Evolutionary conservation across 352 stramenopile genomes (phyloP), one percentile per base, ranked within the genome.

Genomic region (Globisporangium radiosum): DNA sequence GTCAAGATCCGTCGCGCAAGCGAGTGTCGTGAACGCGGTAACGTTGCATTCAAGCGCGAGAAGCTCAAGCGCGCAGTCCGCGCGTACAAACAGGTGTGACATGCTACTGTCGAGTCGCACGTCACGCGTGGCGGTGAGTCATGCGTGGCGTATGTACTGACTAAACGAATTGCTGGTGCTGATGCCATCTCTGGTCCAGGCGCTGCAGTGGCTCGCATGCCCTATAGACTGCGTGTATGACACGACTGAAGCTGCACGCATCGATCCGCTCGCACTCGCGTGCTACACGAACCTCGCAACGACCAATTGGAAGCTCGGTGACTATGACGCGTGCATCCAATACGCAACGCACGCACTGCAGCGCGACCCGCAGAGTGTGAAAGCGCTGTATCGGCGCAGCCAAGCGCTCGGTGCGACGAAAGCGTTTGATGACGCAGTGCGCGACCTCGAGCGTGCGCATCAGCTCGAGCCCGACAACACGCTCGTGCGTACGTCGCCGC

Each of bases 221-320:
- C 79, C 82, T 13, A 15, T 48, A 3, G 47, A 72, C 19, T 72
- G 81, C 53, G 33, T 52, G 15, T 90, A 81, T 61, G 71, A 70
- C 14, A 7, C 8, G 0, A 50, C 73, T 0, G 79, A 92, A 61
- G 51, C 68, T 37, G 50, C 69, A 7, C 39, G 60, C 5, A 57
- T 85, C 40, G 52, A 73, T 40, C 53, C 56, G 7, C 54, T 89
- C 14, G 69, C 69, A 9, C 58, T 82, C 7, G 71, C 76, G 3
- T 85, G 78, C 43, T 78, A 85, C 36, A 64, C 66, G 17, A 90
- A 90, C 62, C 68, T 89, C 52, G 80, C 79, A 57, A 83, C 72
- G 38, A 86, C 74, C 60, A 74, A 76, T 59, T 88, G 66, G 62
- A 90, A 88, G 59, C 50, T 75, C 3, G 36, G 55, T 1, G 52